Evolutionary conservation across 164 flowering plant species (phyloP), one percentile per base, ranked within the genome.

Genomic region (Umbellularia californica): DNA sequence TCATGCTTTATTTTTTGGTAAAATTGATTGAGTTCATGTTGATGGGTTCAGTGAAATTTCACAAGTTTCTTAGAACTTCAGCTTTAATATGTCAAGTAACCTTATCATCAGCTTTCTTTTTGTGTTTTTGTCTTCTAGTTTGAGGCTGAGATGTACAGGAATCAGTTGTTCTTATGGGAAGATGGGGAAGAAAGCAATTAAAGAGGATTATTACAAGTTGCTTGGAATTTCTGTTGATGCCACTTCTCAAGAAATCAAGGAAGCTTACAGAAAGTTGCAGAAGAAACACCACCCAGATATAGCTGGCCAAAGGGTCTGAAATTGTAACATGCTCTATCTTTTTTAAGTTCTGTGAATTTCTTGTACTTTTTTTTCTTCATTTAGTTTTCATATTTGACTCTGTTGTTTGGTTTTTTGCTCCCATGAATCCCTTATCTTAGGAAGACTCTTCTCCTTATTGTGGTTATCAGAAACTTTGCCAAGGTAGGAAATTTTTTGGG

Each of bases 221-320:
- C 88, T 90, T 14, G 91, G 92, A 51, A 89, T 90, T 81, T 75
- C 90, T 28, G 76, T 70, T 28, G 84, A 84, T 68, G 84, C 92
- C n/a, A 80, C 74, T 74, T 19, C 80, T 7, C 75, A 77, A 69
- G 77, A 88, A 83, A 90, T 90, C 77, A 89, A 85, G 68, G 88
- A 84, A 71, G 90, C 92, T 74, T 90, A 89, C 77, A 81, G 95
- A 75, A 90, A 80, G 58, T 77, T 88, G 75, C 95, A 90, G 70
- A 90, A 90, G 86, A 89, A 84, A 68, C 72, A 87, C 75, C 92
- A 89, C 72, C 95, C 91, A 20, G 95, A 89, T 81, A 81, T 90
- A 77, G 92, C 90, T 11, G 95, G 95, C 71, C 85, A 83, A 75
- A 64, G 80, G 88, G 92, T 89, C 67, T 14, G 73, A 51, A 63